Conservation (phyloP, 305 asterid genomes). For the Fraxinus nigra region DNA sequence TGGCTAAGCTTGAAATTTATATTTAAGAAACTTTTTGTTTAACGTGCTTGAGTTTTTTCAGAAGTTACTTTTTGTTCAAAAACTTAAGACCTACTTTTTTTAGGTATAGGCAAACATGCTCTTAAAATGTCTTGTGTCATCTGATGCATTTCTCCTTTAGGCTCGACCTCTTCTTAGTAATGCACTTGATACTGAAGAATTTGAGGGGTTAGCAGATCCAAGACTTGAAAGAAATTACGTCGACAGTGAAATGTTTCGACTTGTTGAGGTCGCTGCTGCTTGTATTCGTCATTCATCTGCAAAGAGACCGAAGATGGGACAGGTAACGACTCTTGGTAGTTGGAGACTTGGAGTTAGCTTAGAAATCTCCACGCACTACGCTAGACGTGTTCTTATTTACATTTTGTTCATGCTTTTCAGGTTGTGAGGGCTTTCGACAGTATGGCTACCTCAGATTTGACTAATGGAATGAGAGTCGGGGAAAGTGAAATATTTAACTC, state of each 20-base stretch:
- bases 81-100: not conserved
- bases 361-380: not conserved
- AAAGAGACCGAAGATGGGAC: constrained; percentile 89
- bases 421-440: constrained; percentile 74
- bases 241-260: constrained; percentile 54
- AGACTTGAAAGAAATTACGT: constrained; percentile 50
- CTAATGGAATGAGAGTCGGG: constrained; percentile 83
- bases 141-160: constrained; percentile 37
- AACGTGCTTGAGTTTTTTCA: not conserved
- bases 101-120: not conserved
- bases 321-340: constrained; percentile 43
- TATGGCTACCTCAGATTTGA: constrained; percentile 50
- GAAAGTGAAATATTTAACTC: constrained; percentile 62
- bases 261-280: constrained; percentile 91
- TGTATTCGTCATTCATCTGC: constrained; percentile 74
- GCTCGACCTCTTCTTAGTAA: constrained; percentile 73
- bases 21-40: not conserved
- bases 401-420: constrained; percentile 33
- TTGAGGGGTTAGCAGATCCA: constrained; percentile 65
- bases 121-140: not conserved
- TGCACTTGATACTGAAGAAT: constrained; percentile 58
- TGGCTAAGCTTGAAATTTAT: not conserved
- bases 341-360: not conserved
- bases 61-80: not conserved
- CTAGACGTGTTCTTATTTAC: not conserved